Conservation (phyloP, 176 grass and related monocot species). For the Oryza australiensis region DNA sequence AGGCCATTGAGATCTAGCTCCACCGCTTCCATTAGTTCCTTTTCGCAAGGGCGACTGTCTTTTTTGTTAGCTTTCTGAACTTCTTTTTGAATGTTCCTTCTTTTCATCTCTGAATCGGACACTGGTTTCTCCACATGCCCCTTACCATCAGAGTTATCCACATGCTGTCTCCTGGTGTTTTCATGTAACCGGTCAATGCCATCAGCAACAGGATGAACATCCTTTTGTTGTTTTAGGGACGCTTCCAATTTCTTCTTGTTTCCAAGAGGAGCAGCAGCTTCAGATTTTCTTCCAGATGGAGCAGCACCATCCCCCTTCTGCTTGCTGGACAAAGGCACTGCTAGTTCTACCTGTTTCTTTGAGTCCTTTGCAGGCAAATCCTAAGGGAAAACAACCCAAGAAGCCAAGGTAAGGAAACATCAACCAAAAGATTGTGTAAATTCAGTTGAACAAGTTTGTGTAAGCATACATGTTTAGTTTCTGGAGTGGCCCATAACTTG, state of each 20-base stretch:
- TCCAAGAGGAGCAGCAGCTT: conserved; percentile 19
- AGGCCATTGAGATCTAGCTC: conserved; percentile 55
- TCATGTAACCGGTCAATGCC: conserved; percentile 9
- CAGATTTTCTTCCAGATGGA: conserved; percentile 38
- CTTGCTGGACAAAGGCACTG: conserved; percentile 30
- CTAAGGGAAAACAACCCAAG: conserved; percentile 9
- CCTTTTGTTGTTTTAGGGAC: conserved; percentile 36
- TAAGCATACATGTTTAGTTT: conserved; percentile 59
- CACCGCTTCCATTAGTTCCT: conserved; percentile 46
- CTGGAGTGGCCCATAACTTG: conserved; percentile 33
- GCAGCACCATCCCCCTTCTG: neutral
- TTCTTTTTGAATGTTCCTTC: conserved; percentile 41
- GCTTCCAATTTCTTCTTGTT: conserved; percentile 30
- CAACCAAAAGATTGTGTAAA: neutral
- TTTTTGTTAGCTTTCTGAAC: conserved; percentile 38
- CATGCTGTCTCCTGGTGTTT: conserved; percentile 24
- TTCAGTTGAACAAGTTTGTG: conserved; percentile 20
- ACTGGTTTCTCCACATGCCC: conserved; percentile 34
- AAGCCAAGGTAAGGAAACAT: neutral
- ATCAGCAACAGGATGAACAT: conserved; percentile 50
- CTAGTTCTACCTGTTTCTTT: conserved; percentile 21
- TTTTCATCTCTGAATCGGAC: conserved; percentile 31
- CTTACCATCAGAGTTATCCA: conserved; percentile 35
- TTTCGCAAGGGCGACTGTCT: conserved; percentile 3
- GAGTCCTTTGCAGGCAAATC: conserved; percentile 27